Base-by-base conservation (phyloP, 768 basidiomycete genomes). In the Naganishia onofrii region DNA sequence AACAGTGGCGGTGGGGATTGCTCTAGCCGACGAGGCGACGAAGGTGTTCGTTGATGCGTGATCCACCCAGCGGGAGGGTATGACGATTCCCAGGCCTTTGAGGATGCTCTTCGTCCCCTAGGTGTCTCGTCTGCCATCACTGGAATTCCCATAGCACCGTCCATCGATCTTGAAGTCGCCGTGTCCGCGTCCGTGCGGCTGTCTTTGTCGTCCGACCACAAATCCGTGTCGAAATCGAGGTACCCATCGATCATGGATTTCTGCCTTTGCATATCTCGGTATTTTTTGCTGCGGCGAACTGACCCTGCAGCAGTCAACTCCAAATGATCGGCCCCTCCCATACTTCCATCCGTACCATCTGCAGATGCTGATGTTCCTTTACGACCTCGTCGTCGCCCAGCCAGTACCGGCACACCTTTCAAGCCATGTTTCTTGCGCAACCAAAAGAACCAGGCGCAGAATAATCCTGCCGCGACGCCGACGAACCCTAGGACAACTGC, bases 391-490 rank as follows among this genome's bases (percentile, higher is more conserved):
- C 42, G 53, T 21, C n/a, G n/a, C n/a, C 42, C 68, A 5, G 42
- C 44, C 12, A 69, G 26, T 1, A 76, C 74, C n/a, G 60, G 60
- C 28, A 68, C 70, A 7, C 77, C 78, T 19, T 38, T 44, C 6
- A 70, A 70, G 7, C 78, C 79, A 48, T 74, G 74, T 51, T 78
- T 78, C 34, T 76, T 57, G 32, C 78, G 73, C 8, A 76, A 74
- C 76, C 77, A 80, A 71, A 80, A 80, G 73, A 76, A 80, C 79
- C 79, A 80, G 28, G 76, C 78, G 58, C 76, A 76, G 71, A 80
- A 80, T 15, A 74, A 67, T 8, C 65, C 76, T 3, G 76, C 77
- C 0, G 79, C 78, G 12, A 80, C 19, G 17, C 77, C 74, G 63
- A 80, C 75, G 66, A 78, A 78, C 0, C 77, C 79, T 0, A 77